Conservation (phyloP, 2,329 filamentous ascomycete genomes). For the Colletotrichum lindemuthianum region DNA sequence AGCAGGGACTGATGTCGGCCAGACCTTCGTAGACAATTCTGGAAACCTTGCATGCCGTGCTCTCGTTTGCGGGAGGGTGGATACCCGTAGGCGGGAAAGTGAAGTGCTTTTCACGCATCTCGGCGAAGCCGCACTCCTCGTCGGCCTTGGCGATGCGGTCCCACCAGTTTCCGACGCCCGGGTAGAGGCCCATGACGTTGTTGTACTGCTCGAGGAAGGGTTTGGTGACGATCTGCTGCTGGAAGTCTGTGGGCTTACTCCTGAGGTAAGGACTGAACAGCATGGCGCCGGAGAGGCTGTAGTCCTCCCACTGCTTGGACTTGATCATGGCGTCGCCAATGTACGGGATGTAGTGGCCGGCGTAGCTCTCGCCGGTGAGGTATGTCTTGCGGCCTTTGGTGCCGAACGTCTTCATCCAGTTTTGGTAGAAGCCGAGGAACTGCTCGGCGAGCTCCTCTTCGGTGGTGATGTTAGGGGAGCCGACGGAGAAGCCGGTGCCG, state of each 20-base stretch:
- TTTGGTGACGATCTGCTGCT: constrained; percentile 59
- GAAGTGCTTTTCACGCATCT: constrained; percentile 69
- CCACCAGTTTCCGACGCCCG: constrained; percentile 56
- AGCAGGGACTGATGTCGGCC: constrained; percentile 76
- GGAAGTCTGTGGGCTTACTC: constrained; percentile 61
- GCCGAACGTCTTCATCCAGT: constrained; percentile 76
- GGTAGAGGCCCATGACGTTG: constrained; percentile 70
- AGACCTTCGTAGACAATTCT: constrained; percentile 64
- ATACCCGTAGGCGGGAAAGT: constrained; percentile 74
- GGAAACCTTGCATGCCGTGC: constrained; percentile 64
- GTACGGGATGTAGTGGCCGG: constrained; percentile 75
- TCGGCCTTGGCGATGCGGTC: constrained; percentile 61
- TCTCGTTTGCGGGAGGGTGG: constrained; percentile 57
- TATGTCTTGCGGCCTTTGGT: constrained; percentile 78
- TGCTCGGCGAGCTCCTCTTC: constrained; percentile 75
- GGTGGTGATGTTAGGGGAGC: constrained; percentile 70
- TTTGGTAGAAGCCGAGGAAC: constrained; percentile 82
- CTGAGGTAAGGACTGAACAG: constrained; percentile 73
- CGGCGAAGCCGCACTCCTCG: constrained; percentile 71
- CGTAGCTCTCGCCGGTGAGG: constrained; percentile 78
- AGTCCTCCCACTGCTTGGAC: constrained; percentile 71
- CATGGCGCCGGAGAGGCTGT: constrained; percentile 73
- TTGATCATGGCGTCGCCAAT: constrained; percentile 79
- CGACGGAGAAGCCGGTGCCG: constrained; percentile 55
- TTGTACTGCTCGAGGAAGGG: constrained; percentile 70